Conservation (phyloP, 805 yeast species). For the Sugiyamaella floridensis region DNA sequence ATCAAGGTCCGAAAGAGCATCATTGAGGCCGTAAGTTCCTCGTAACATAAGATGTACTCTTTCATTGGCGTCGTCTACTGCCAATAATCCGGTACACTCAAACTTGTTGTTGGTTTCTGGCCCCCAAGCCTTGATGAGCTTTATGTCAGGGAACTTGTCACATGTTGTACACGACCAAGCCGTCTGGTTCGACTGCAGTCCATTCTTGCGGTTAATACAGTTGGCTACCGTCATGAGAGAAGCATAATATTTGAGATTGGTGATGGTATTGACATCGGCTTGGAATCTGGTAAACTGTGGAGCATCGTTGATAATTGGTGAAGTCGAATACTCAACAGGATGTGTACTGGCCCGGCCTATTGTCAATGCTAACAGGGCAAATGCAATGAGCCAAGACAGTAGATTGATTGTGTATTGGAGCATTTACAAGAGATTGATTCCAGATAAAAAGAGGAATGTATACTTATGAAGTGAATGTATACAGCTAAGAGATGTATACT, state of each 20-base stretch:
- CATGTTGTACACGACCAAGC: constrained; percentile 4
- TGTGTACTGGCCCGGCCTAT: background rate
- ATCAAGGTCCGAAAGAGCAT: constrained; percentile 7
- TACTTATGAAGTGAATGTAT: too few relatives aligned
- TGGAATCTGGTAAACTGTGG: background rate
- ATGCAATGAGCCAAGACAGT: background rate
- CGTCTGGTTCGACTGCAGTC: background rate
- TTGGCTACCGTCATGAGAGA: constrained; percentile 7
- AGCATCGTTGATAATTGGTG: too few relatives aligned
- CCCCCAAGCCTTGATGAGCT: constrained; percentile 7
- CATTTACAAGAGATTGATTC: background rate
- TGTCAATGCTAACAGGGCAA: background rate
- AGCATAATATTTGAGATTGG: background rate
- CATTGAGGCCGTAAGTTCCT: constrained; percentile 6
- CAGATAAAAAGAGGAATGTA: too few relatives aligned
- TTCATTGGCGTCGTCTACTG: background rate
- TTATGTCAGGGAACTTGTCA: constrained; percentile 6
- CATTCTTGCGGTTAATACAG: constrained; percentile 2
- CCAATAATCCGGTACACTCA: constrained; percentile 4
- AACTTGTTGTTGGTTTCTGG: background rate
- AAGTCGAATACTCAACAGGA: background rate
- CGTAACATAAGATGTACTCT: constrained; percentile 5
- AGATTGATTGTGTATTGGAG: background rate
- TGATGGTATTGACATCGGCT: background rate
- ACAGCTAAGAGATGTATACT: too few relatives aligned